A percentile compares a stretch with the other conserved stretches of the same genome.
These are phyloP conservation scores for Cryptosporidium muris DNA, from an alignment of 169 alveolate genomes.

Conservation along the genomic window DNA sequence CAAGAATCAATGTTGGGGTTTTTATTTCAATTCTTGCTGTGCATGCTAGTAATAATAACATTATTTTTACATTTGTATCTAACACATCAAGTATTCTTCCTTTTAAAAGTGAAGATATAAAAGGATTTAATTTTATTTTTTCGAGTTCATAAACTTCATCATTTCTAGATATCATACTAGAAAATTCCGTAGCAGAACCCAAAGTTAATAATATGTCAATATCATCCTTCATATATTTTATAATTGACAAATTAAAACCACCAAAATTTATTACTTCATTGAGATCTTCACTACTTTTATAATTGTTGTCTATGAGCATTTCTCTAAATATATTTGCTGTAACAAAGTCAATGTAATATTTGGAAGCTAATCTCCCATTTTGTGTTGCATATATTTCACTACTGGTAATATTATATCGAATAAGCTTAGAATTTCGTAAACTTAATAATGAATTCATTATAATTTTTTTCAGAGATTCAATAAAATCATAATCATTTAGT, in stretches of 20 bases:
- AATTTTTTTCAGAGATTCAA: conserved; percentile 75
- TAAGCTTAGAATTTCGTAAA: conserved; percentile 73
- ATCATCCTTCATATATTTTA: conserved; percentile 68
- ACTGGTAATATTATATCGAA: conserved; percentile 79
- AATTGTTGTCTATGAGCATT: background rate
- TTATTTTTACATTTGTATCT: conserved; percentile 76
- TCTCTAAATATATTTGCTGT: conserved; percentile 80
- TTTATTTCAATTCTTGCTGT: conserved; percentile 82
- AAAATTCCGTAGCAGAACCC: conserved; percentile 86
- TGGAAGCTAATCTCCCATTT: conserved; percentile 89
- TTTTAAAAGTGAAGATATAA: conserved; percentile 67
- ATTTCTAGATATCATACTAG: conserved; percentile 81
- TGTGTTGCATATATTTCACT: conserved; percentile 84
- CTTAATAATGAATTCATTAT: conserved; percentile 71
- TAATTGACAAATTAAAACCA: conserved; percentile 48
- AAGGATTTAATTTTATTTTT: conserved; percentile 71
- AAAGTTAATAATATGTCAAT: conserved; percentile 75
- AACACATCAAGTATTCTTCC: conserved; percentile 72
- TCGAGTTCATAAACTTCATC: conserved; percentile 87
- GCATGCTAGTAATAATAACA: conserved; percentile 88
- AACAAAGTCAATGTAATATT: conserved; percentile 84
- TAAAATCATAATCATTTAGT: conserved; percentile 71
- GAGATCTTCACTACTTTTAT: background rate
- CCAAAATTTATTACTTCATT: conserved; percentile 48
- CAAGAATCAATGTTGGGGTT: conserved; percentile 91